phyloP scores from a whole-genome alignment of 371 early-diverging fungal species.

The Mucor irregularis region DNA sequence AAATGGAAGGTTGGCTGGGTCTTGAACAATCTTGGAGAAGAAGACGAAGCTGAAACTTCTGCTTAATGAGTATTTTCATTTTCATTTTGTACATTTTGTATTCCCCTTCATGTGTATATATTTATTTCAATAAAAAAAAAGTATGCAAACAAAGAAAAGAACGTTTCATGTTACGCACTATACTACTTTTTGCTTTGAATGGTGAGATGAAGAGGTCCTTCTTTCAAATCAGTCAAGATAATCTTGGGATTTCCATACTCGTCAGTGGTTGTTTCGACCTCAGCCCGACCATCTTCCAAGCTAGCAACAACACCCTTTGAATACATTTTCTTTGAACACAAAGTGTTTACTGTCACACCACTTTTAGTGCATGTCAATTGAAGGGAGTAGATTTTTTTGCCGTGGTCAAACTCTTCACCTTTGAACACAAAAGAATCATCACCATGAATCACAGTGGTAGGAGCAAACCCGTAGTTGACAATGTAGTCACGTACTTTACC shows the following conservation, averaged over 20 bases:
- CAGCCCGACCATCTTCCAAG: conserved; percentile 15
- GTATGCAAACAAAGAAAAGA: not conserved
- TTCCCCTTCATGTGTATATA: conserved; percentile 4
- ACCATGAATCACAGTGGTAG: conserved; percentile 3
- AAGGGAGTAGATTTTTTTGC: conserved; percentile 14
- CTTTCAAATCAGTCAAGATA: not conserved
- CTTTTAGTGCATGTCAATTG: conserved; percentile 18
- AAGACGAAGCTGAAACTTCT: conserved; percentile 25
- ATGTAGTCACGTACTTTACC: conserved; percentile 43
- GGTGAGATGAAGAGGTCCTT: not conserved
- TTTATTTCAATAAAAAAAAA: not conserved
- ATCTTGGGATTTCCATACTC: not conserved
- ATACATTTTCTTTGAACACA: conserved; percentile 29
- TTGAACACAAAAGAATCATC: not conserved
- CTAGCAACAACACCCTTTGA: conserved; percentile 37
- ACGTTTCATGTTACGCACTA: no score
- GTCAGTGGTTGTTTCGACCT: not conserved
- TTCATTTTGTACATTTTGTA: not conserved
- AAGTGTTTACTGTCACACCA: conserved; percentile 4
- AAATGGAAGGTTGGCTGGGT: conserved; percentile 56
- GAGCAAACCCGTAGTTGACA: conserved; percentile 33
- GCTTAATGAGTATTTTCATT: not conserved
- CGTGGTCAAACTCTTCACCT: conserved; percentile 39
- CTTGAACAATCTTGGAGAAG: conserved; percentile 25
- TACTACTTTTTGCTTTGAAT: not conserved